These are phyloP conservation scores for Takashimella tepidaria DNA, from an alignment of 1,284 basidiomycete genomes.

Conservation along the genomic window DNA sequence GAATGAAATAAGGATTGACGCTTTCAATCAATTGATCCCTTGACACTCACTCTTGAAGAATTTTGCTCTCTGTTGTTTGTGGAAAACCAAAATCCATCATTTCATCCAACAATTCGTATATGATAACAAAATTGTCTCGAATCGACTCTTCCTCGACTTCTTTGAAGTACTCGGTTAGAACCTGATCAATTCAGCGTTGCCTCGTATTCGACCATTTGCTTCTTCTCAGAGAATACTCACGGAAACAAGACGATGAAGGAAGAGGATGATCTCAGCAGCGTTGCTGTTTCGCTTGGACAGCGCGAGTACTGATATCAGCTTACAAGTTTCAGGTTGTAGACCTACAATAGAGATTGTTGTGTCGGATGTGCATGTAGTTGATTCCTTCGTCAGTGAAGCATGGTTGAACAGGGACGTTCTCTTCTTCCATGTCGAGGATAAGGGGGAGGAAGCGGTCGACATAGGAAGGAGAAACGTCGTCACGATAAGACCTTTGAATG, in stretches of 20 bases:
- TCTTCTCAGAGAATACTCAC: slow-evolving; percentile 43
- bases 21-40: too few relatives aligned
- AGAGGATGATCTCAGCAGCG: slow-evolving; percentile 92
- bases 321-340: too few relatives aligned
- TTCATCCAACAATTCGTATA: slow-evolving; percentile 96
- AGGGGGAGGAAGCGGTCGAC: slow-evolving; percentile 94
- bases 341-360: slow-evolving; percentile 91
- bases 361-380: slow-evolving; percentile 98
- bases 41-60: slow-evolving; percentile 78
- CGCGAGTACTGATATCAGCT: slow-evolving; percentile 67
- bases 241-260: slow-evolving; percentile 79
- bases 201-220: background rate
- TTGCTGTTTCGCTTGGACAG: slow-evolving; percentile 94
- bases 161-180: slow-evolving; percentile 97
- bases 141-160: slow-evolving; percentile 99
- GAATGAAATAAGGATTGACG: too few relatives aligned
- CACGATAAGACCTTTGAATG: slow-evolving; percentile 95
- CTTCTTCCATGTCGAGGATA: slow-evolving; percentile 94
- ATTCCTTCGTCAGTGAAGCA: slow-evolving; percentile 91
- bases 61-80: slow-evolving; percentile 99
- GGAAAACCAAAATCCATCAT: slow-evolving; percentile 99
- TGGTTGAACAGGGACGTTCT: slow-evolving; percentile 87
- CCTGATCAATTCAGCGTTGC: slow-evolving; percentile 50
- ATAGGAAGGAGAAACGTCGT: slow-evolving; percentile 83
- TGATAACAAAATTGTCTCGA: slow-evolving; percentile 96